phyloP scores from a whole-genome alignment of 2,329 filamentous ascomycete species.

The Ceratocystis huliohia region DNA sequence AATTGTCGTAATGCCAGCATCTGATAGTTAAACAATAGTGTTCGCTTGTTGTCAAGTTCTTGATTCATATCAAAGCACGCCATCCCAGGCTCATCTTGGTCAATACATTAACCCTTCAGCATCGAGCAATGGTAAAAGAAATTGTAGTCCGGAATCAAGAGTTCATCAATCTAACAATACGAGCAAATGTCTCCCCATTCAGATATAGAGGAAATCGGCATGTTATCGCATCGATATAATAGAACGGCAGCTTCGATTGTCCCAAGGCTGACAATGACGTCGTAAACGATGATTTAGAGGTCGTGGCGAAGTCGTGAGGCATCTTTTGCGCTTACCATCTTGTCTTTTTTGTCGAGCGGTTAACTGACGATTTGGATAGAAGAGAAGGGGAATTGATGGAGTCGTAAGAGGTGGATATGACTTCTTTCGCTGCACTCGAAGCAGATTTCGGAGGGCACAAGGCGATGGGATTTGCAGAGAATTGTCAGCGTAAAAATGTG shows the following conservation, averaged over 20 bases:
- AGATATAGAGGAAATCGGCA: background rate
- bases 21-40: conserved; percentile 22
- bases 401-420: conserved; percentile 21
- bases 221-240: background rate
- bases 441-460: conserved; percentile 21
- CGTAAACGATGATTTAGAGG: conserved; percentile 8
- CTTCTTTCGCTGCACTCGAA: conserved; percentile 20
- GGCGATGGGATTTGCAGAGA: conserved; percentile 16
- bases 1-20: conserved; percentile 20
- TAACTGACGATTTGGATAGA: conserved; percentile 21
- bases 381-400: conserved; percentile 20
- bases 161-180: background rate
- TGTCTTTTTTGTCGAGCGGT: conserved; percentile 34
- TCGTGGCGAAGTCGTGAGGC: conserved; percentile 5
- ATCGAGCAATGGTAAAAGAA: background rate
- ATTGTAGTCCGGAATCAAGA: background rate
- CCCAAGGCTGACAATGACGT: conserved; percentile 14
- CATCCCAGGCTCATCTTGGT: background rate
- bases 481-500: conserved; percentile 16
- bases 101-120: background rate
- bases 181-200: background rate
- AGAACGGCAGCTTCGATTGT: background rate
- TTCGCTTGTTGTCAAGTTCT: conserved; percentile 18
- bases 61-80: background rate
- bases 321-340: conserved; percentile 49